These are phyloP conservation scores for Zizania latifolia DNA, from an alignment of 176 grass and related monocot genomes.

Conservation along the genomic window DNA sequence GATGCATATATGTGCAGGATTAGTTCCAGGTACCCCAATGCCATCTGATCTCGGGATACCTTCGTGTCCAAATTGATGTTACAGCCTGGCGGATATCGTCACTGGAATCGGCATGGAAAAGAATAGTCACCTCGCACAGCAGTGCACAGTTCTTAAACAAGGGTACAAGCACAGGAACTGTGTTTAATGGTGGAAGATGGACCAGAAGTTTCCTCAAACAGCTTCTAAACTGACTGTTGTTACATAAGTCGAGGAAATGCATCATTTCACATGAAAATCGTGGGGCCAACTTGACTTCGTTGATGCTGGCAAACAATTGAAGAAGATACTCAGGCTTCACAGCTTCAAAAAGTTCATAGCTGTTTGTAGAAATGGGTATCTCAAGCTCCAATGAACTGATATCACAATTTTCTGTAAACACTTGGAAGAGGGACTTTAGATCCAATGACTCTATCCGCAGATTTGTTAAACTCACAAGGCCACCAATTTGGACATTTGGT, in stretches of 20 bases:
- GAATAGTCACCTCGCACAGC: slow-evolving; percentile 46
- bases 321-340: slow-evolving; percentile 30
- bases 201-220: slow-evolving; percentile 56
- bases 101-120: slow-evolving; percentile 38
- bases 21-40: slow-evolving; percentile 35
- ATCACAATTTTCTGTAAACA: slow-evolving; percentile 18
- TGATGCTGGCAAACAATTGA: slow-evolving; percentile 30
- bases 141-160: slow-evolving; percentile 35
- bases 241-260: neutral
- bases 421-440: slow-evolving; percentile 21
- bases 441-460: slow-evolving; percentile 45
- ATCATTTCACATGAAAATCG: slow-evolving; percentile 41
- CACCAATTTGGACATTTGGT: slow-evolving; percentile 25
- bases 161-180: neutral
- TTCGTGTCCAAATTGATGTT: slow-evolving; percentile 11
- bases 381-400: slow-evolving; percentile 46
- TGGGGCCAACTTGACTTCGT: slow-evolving; percentile 52
- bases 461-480: slow-evolving; percentile 39
- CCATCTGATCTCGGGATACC: slow-evolving; percentile 48
- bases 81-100: neutral
- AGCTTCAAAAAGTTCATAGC: slow-evolving; percentile 26
- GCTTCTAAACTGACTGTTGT: slow-evolving; percentile 10
- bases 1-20: neutral
- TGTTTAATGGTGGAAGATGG: slow-evolving; percentile 14
- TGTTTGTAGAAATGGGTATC: slow-evolving; percentile 8